Conservation (phyloP, 257 asterid species). For the Echites panduratus region DNA sequence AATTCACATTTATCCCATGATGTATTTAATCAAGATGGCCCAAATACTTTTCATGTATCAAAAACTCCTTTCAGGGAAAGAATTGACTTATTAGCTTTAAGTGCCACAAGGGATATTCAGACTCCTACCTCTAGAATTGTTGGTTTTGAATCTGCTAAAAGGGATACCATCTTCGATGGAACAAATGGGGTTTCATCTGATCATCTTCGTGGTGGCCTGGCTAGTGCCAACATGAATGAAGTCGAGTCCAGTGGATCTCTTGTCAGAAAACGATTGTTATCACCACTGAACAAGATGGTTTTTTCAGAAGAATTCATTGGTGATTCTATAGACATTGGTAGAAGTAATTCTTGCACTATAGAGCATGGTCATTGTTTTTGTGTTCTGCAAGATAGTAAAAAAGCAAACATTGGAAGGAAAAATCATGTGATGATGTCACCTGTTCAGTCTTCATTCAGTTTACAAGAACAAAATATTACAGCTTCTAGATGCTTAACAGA, state of each 20-base stretch:
- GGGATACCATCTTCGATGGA: constrained; percentile 20
- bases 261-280: constrained; percentile 61
- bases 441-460: constrained; percentile 24
- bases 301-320: constrained; percentile 35
- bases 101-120: constrained; percentile 24
- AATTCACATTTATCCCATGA: constrained; percentile 23
- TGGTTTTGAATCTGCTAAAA: constrained; percentile 45
- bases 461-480: constrained; percentile 26
- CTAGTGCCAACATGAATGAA: constrained; percentile 21
- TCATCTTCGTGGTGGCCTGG: constrained; percentile 20
- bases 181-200: constrained; percentile 21
- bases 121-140: constrained; percentile 53
- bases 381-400: constrained; percentile 40
- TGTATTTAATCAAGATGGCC: constrained; percentile 18
- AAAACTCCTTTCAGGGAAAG: constrained; percentile 19
- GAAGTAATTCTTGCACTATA: constrained; percentile 24
- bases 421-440: constrained; percentile 27
- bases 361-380: constrained; percentile 27
- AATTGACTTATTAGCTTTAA: constrained; percentile 26
- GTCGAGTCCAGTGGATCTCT: constrained; percentile 34
- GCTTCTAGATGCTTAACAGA: constrained; percentile 42
- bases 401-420: constrained; percentile 47
- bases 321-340: constrained; percentile 47
- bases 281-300: constrained; percentile 56
- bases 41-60: constrained; percentile 24